Evolutionary conservation across 495 filamentous ascomycete genomes (phyloP).

Genomic region (Aspergillus haitiensis): DNA sequence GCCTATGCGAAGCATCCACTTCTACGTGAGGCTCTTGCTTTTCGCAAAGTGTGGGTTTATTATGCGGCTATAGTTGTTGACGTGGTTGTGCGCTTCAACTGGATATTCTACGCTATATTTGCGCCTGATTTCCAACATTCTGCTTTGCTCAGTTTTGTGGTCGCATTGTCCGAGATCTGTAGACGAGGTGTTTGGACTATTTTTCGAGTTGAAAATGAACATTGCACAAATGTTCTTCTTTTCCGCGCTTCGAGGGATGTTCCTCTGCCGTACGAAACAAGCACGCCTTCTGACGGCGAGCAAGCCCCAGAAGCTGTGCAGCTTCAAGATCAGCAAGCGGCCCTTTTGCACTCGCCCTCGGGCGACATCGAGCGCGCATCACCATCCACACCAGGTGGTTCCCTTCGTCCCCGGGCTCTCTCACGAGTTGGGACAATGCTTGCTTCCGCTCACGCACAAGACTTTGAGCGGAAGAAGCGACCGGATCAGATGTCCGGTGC

Average conservation of each 20-base stretch:
- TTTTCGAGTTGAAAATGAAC: constrained; percentile 95
- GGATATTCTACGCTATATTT: constrained; percentile 93
- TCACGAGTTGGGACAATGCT: constrained; percentile 60
- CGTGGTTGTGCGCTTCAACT: constrained; percentile 87
- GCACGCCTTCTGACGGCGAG: constrained; percentile 32
- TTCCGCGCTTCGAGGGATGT: constrained; percentile 82
- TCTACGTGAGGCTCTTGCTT: constrained; percentile 77
- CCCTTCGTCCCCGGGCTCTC: constrained; percentile 35
- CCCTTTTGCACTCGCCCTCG: constrained; percentile 26
- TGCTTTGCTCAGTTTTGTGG: constrained; percentile 70
- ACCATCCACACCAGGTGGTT: constrained; percentile 32
- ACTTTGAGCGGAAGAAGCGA: constrained; percentile 75
- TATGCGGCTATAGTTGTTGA: constrained; percentile 82
- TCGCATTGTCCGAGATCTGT: constrained; percentile 73
- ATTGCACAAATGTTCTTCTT: constrained; percentile 81
- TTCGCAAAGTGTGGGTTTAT: constrained; percentile 76
- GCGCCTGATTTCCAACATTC: constrained; percentile 75
- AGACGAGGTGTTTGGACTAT: constrained; percentile 86
- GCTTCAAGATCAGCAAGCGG: constrained; percentile 35
- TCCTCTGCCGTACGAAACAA: constrained; percentile 74
- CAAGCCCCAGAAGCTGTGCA: constrained; percentile 25
- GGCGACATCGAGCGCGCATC: constrained; percentile 37
- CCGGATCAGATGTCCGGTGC: constrained; percentile 38
- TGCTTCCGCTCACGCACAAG: constrained; percentile 75
- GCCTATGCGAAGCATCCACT: constrained; percentile 65